These are phyloP conservation scores for Schizophyllum amplum DNA, from an alignment of 1,284 basidiomycete species.

Conservation along the genomic window DNA sequence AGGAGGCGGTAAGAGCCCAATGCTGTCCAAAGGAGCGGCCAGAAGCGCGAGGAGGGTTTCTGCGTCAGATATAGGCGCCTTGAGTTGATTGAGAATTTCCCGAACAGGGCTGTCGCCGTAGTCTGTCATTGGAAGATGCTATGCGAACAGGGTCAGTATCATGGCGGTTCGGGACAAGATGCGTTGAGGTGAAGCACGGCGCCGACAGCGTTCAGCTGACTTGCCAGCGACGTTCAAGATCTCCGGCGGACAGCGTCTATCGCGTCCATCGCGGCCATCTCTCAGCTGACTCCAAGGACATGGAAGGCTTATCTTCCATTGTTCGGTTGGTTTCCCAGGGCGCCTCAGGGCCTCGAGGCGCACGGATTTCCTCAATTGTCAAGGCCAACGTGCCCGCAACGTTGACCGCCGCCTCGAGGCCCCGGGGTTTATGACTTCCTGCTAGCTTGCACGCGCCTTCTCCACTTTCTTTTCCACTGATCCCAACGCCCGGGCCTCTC, in stretches of 20 bases:
- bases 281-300: background rate
- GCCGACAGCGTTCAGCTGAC: background rate
- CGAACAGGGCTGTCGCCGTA: background rate
- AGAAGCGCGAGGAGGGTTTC: constrained; percentile 46
- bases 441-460: background rate
- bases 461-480: background rate
- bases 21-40: constrained; percentile 43
- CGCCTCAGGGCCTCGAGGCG: background rate
- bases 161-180: background rate
- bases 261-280: too few species aligned
- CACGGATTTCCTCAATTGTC: background rate
- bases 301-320: background rate
- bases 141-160: background rate
- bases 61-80: constrained; percentile 42
- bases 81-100: constrained; percentile 43
- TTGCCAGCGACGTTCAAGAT: too few species aligned
- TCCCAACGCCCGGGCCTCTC: too few species aligned
- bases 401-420: background rate
- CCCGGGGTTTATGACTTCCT: background rate
- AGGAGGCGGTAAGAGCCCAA: constrained; percentile 50
- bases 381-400: background rate
- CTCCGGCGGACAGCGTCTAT: too few species aligned
- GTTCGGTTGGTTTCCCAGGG: background rate
- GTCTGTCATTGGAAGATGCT: background rate
- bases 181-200: background rate